Evolutionary conservation across 2,329 filamentous ascomycete genomes (phyloP).

Genomic region (Aureobasidium sp.): DNA sequence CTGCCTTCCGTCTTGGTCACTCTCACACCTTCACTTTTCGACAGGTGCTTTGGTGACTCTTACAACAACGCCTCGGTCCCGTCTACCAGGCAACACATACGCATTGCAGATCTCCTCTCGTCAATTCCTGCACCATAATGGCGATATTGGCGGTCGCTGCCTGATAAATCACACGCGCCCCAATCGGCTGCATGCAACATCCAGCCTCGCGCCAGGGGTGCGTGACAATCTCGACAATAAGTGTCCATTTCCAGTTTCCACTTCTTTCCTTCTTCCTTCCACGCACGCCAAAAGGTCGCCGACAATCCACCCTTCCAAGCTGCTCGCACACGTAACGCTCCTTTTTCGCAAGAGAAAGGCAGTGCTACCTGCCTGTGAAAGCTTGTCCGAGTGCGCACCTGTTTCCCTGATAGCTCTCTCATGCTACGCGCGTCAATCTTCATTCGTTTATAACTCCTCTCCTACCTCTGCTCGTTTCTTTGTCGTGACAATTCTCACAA

Average conservation of each 20-base stretch:
- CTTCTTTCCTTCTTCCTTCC: not conserved
- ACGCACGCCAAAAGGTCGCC: constrained; percentile 15
- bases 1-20: not conserved
- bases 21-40: too few relatives aligned
- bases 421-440: constrained; percentile 13
- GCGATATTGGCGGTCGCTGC: not conserved
- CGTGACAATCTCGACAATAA: not conserved
- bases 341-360: not conserved
- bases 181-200: constrained; percentile 1
- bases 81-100: constrained; percentile 3
- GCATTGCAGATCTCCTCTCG: constrained; percentile 1
- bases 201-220: constrained; percentile 6
- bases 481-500: constrained; percentile 35
- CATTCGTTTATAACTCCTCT: constrained; percentile 11
- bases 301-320: constrained; percentile 15
- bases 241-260: not conserved
- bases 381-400: constrained; percentile 13
- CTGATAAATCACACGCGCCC: not conserved
- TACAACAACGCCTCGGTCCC: not conserved
- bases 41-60: not conserved
- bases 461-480: not conserved
- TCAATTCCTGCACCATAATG: not conserved
- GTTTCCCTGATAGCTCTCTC: not conserved
- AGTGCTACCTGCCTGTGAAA: constrained; percentile 4
- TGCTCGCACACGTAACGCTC: constrained; percentile 5